These are phyloP conservation scores for Wickerhamiella siamensis DNA, from an alignment of 805 yeast species.

Conservation along the genomic window DNA sequence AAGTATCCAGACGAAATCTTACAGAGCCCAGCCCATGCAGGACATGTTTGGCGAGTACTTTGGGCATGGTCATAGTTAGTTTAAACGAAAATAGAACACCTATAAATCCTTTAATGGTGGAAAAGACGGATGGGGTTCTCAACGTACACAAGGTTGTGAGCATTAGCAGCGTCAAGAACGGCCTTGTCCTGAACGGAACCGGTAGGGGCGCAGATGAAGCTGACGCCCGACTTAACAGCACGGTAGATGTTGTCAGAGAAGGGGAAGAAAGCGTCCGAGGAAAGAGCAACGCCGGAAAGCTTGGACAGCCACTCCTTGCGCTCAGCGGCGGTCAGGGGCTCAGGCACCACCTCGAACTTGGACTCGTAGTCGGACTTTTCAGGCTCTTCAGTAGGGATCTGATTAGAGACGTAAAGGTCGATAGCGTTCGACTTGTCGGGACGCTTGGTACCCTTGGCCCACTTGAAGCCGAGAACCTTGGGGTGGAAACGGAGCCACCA, in stretches of 20 bases:
- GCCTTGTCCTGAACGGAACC: conserved; percentile 98
- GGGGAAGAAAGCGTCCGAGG: conserved; percentile 99
- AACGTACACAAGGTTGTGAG: conserved; percentile 77
- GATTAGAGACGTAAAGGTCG: conserved; percentile 81
- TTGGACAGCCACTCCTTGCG: conserved; percentile 75
- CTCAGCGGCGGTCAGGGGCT: conserved; percentile 68
- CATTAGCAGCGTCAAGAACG: conserved; percentile 90
- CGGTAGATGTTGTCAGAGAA: conserved; percentile 98
- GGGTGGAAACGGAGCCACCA: conserved; percentile 99
- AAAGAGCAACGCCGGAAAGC: conserved; percentile 73
- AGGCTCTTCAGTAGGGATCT: conserved; percentile 83
- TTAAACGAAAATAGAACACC: neutral
- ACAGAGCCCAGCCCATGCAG: conserved; percentile 8
- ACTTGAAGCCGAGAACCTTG: conserved; percentile 75
- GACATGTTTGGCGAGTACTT: conserved; percentile 9
- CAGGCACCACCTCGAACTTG: conserved; percentile 73
- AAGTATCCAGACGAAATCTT: conserved; percentile 1
- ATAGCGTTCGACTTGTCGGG: conserved; percentile 98
- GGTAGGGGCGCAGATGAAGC: conserved; percentile 89
- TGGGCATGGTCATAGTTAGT: neutral
- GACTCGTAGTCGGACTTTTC: conserved; percentile 86
- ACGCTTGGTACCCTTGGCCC: conserved; percentile 97
- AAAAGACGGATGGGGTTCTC: conserved; percentile 95
- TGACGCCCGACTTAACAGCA: conserved; percentile 93
- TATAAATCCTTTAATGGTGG: conserved; percentile 58